Evolutionary conservation across 345 rosid species (phyloP), one percentile per base, ranked within the genome.

Genomic region (Rubroshorea leprosula): DNA sequence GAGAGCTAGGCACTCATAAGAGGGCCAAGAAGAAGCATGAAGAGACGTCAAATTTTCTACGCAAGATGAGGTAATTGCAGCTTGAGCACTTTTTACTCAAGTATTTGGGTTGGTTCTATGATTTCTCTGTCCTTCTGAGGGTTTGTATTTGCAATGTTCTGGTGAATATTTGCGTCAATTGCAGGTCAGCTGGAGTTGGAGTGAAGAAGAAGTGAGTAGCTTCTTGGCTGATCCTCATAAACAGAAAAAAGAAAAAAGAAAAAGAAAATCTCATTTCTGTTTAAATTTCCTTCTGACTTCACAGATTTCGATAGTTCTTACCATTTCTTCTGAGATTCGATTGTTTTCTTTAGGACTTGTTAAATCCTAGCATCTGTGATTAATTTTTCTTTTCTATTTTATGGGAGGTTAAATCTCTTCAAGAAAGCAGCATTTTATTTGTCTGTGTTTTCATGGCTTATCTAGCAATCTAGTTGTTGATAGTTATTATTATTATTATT

Each of bases 21-120:
- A 69, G 79, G 31, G 85, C 81, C 44, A 80, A 80, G 82, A 71
- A 62, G 74, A 80, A 80, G 85, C 65, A 82, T 12, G 85, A 80
- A 53, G 85, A 80, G 63, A 74, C 74, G 85, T 59, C 85, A 18
- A 65, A n/a, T 26, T 75, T 63, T 44, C 68, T 77, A 54, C 73
- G 82, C 60, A 80, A 80, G 80, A 72, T 75, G 74, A 77, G 82
- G 82, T 68, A 39, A 20, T 23, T 10, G 9, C n/a, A 24, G 14
- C 16, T 9, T 8, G 9, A 44, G 14, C 47, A 9, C 47, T 14
- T 44, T 15, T 1, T 44, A 1, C 12, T 49, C 16, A 2, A 15
- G 50, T 6, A 47, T 16, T 47, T n/a, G 8, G 20, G 8, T 14
- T 20, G 15, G 6, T 54, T 29, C 11, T 0, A 39, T 39, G 39